Percentiles rank a stretch among this genome's conserved stretches.
These are phyloP conservation scores for Tarenaya hassleriana DNA, from an alignment of 345 rosid species.

Conservation along the genomic window DNA sequence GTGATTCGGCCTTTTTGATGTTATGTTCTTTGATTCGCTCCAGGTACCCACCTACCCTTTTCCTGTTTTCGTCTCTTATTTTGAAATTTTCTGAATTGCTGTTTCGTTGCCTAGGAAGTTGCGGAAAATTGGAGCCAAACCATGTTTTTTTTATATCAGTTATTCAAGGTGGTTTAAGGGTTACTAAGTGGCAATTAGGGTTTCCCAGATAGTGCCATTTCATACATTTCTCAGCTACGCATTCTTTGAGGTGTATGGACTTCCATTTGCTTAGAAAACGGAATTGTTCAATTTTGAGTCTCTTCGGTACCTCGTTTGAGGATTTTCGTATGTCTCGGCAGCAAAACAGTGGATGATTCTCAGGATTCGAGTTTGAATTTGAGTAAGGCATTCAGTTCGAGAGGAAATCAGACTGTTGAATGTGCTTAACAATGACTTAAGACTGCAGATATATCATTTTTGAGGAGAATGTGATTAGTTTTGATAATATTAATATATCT, in stretches of 20 bases:
- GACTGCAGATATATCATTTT: neutral
- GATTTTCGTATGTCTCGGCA: constrained; percentile 8
- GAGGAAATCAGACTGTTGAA: neutral
- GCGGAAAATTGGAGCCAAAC: constrained; percentile 10
- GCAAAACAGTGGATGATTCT: neutral
- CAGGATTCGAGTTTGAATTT: neutral
- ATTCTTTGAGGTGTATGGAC: constrained; percentile 4
- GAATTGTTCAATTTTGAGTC: neutral
- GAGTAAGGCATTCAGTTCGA: constrained; percentile 6
- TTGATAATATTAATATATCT: constrained; percentile 5
- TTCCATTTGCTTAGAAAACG: constrained; percentile 3
- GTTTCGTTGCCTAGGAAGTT: constrained; percentile 21
- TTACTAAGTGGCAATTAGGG: constrained; percentile 12
- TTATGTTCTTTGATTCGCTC: constrained; percentile 29
- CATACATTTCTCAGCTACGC: neutral
- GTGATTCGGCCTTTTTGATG: neutral
- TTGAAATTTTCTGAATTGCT: constrained; percentile 19
- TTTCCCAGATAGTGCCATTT: neutral
- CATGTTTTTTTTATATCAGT: neutral
- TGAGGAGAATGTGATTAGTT: neutral
- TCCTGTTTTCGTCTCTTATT: neutral
- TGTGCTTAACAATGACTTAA: neutral
- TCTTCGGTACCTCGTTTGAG: neutral
- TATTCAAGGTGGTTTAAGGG: constrained; percentile 1
- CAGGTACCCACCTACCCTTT: constrained; percentile 18